Base-by-base conservation (phyloP, 2,329 filamentous ascomycete species). In the Diaporthe destruens region DNA sequence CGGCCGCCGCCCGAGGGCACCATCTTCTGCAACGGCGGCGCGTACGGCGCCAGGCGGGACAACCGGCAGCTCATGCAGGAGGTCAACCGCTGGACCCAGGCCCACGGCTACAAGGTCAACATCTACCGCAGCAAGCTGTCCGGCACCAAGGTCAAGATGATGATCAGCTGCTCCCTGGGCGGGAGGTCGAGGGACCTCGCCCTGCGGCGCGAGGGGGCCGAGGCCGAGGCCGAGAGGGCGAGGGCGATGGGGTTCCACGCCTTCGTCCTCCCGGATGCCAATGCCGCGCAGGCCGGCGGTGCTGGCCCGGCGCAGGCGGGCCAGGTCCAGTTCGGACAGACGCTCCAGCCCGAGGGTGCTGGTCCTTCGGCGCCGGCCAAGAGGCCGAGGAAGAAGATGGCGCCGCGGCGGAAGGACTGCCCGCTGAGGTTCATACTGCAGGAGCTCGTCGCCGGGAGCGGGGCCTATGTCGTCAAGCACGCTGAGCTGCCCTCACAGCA, bases 121-220 rank as follows among this genome's bases (percentile, higher is more conserved):
- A 74, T 74, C 49, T 55, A 69, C 61, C 72, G 69, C 44, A 72
- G 55, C 63, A 74, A 72, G 69, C 56, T 63, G 23, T 61, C 69
- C 14, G 72, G 72, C 29, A 66, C 72, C 16, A 59, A 71, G 61
- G 32, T 61, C 6, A 82, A 72, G 69, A 69, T 74, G 36, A 49
- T 71, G 54, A 57, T 74, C 29, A 61, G 56, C 53, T 74, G 72
- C 42, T 34, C 68, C 47, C 44, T 65, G 47, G 63, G 55, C 4
- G 72, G 72, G 49, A 69, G 39, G 36, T 39, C 69, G 18, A 53
- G 51, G 36, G 42, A 69, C 36, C 53, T 49, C 18, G 55, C 67
- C 6, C 49, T 42, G 36, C 54, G 67, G 23, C 63, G 56, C 20
- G 20, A 25, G 6, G 39, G 55, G 11, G 54, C 71, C 29, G 66